A percentile compares a stretch with the other conserved stretches of the same genome.
phyloP scores from a whole-genome alignment of 192 early-diverging fungal species.

The Mortierella antarctica region DNA sequence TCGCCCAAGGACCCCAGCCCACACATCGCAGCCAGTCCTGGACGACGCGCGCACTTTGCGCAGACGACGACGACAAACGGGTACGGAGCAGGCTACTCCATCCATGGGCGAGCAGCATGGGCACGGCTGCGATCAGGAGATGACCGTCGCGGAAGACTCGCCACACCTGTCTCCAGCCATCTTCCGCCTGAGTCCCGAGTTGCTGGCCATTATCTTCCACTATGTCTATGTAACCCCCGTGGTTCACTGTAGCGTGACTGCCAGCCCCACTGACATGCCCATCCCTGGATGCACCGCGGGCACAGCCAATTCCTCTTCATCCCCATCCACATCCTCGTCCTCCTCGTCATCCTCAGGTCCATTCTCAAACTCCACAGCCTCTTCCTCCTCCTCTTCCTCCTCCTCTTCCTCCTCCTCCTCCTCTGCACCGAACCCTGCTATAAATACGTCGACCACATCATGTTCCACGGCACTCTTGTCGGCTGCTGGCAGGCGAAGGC shows the following conservation, averaged over 20 bases:
- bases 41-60: background rate
- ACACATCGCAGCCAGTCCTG: too few species aligned
- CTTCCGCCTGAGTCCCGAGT: slow-evolving; percentile 40
- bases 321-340: slow-evolving; percentile 7
- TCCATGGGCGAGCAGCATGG: background rate
- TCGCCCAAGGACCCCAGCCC: slow-evolving; percentile 3
- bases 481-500: slow-evolving; percentile 6
- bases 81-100: background rate
- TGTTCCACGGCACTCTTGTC: slow-evolving; percentile 4
- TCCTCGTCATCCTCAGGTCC: background rate
- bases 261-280: too few species aligned
- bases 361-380: background rate
- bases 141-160: background rate
- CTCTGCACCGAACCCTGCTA: background rate
- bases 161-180: slow-evolving; percentile 24
- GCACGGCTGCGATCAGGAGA: slow-evolving; percentile 3
- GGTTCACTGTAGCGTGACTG: slow-evolving; percentile 10
- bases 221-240: slow-evolving; percentile 54
- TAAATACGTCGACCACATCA: background rate
- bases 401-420: slow-evolving; percentile 5
- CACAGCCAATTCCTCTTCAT: background rate
- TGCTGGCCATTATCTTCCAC: slow-evolving; percentile 44
- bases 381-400: background rate
- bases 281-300: too few species aligned
- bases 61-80: background rate